Percentiles rank a stretch among this genome's conserved stretches.
phyloP scores from a whole-genome alignment of 345 rosid genomes.

The Kernera saxatilis region DNA sequence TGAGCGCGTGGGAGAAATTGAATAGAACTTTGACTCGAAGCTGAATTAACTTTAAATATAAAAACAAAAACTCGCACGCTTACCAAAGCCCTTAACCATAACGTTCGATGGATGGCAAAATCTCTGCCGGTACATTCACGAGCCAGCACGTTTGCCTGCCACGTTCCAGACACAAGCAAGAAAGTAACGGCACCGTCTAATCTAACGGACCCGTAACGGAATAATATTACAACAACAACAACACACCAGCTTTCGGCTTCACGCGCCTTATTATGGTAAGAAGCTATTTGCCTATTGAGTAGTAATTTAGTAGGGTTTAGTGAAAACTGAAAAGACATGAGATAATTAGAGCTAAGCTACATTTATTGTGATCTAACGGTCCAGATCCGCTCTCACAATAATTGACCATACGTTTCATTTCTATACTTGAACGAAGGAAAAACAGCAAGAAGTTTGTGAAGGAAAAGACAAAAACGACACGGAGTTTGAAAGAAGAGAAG shows the following conservation, averaged over 20 bases:
- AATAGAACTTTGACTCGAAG: not conserved
- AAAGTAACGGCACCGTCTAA: conserved; percentile 4
- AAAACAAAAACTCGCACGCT: not conserved
- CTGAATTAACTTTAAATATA: not conserved
- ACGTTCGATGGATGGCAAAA: conserved; percentile 16
- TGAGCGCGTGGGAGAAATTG: not conserved
- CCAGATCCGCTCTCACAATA: not conserved
- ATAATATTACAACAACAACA: not conserved
- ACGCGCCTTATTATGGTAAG: not conserved
- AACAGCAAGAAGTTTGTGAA: not conserved
- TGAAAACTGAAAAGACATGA: not conserved
- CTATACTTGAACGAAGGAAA: not conserved
- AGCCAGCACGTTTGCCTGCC: conserved; percentile 31
- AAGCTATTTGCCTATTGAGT: not conserved
- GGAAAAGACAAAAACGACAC: not conserved
- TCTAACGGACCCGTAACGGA: not conserved
- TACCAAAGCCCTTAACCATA: conserved; percentile 7
- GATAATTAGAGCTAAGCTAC: not conserved
- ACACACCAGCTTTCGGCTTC: not conserved
- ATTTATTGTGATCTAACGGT: conserved; percentile 4
- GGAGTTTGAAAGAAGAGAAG: not conserved
- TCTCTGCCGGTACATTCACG: conserved; percentile 8
- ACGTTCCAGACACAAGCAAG: conserved; percentile 24
- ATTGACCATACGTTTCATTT: conserved; percentile 17
- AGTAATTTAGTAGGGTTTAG: not conserved